A percentile compares a stretch with the other conserved stretches of the same genome.
phyloP scores from a whole-genome alignment of 2,329 filamentous ascomycete species.

The Trichophaea hybrida region DNA sequence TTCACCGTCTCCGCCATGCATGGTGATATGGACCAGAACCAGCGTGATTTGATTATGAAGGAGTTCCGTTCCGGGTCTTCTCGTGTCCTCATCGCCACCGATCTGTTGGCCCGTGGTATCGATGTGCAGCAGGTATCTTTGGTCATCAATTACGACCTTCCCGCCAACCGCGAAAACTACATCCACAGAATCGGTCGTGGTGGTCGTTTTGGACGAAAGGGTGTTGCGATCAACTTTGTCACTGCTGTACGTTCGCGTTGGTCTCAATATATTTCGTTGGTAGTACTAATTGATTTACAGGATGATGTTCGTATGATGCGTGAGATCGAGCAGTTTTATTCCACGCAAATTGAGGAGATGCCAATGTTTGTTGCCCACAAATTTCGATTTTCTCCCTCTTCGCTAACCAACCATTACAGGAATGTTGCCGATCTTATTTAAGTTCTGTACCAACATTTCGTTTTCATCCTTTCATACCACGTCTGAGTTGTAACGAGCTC shows the following conservation, averaged over 20 bases:
- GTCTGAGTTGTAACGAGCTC: conserved; percentile 3
- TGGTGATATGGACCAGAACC: conserved; percentile 95
- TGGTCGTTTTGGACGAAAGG: conserved; percentile 99
- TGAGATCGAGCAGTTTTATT: conserved; percentile 99
- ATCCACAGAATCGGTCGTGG: conserved; percentile 99
- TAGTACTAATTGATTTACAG: conserved; percentile 6
- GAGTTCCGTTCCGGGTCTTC: conserved; percentile 98
- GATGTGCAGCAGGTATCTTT: conserved; percentile 98
- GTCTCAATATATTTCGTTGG: background rate
- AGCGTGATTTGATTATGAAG: conserved; percentile 99
- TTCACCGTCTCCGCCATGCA: conserved; percentile 99
- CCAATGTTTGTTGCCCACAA: conserved; percentile 72
- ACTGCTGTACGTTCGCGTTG: conserved; percentile 43
- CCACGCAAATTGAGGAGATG: conserved; percentile 99
- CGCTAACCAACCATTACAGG: conserved; percentile 17
- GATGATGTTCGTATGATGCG: conserved; percentile 99
- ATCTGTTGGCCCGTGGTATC: conserved; percentile 96
- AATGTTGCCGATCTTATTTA: conserved; percentile 65
- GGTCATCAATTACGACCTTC: conserved; percentile 99
- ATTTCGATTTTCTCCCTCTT: background rate
- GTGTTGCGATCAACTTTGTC: conserved; percentile 99
- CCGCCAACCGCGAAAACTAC: conserved; percentile 99
- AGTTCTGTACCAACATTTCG: conserved; percentile 26
- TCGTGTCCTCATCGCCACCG: conserved; percentile 95
- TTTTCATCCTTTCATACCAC: background rate